phyloP scores from a whole-genome alignment of 768 basidiomycete genomes.

The Russula compacta region DNA sequence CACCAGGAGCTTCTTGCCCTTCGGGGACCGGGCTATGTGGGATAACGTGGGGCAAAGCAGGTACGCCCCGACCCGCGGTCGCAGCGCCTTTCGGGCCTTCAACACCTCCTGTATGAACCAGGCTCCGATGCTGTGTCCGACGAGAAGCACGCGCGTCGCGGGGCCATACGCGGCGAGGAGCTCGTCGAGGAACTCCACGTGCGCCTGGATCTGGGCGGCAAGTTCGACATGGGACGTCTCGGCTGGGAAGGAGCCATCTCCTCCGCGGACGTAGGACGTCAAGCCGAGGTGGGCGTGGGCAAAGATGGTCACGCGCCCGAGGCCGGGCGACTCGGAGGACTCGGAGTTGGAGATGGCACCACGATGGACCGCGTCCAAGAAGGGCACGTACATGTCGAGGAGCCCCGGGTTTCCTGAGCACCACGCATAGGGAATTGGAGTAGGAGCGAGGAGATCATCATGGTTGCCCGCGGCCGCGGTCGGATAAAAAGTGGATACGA shows the following conservation, averaged over 20 bases:
- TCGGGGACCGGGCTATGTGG: constrained; percentile 54
- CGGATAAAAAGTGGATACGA: constrained; percentile 18
- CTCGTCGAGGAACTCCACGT: constrained; percentile 43
- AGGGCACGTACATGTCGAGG: constrained; percentile 56
- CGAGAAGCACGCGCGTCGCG: constrained; percentile 36
- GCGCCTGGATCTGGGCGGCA: constrained; percentile 9
- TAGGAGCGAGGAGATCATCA: neutral
- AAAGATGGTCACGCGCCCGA: constrained; percentile 39
- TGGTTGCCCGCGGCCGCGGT: neutral
- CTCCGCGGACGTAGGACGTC: constrained; percentile 29
- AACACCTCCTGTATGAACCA: constrained; percentile 55
- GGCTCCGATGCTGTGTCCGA: constrained; percentile 64
- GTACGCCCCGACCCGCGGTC: constrained; percentile 34
- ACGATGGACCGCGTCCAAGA: constrained; percentile 45
- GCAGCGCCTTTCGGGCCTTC: constrained; percentile 45
- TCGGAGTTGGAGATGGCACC: constrained; percentile 15
- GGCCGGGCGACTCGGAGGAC: constrained; percentile 36
- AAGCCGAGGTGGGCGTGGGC: constrained; percentile 32
- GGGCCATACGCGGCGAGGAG: constrained; percentile 43
- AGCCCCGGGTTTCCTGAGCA: constrained; percentile 47
- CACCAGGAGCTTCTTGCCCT: constrained; percentile 51
- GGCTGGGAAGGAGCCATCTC: constrained; percentile 43
- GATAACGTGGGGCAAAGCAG: constrained; percentile 65
- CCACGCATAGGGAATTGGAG: constrained; percentile 8
- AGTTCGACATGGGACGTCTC: constrained; percentile 2